These are phyloP conservation scores for Suhomyces atakaporum DNA, from an alignment of 1,139 yeast species.

Conservation along the genomic window DNA sequence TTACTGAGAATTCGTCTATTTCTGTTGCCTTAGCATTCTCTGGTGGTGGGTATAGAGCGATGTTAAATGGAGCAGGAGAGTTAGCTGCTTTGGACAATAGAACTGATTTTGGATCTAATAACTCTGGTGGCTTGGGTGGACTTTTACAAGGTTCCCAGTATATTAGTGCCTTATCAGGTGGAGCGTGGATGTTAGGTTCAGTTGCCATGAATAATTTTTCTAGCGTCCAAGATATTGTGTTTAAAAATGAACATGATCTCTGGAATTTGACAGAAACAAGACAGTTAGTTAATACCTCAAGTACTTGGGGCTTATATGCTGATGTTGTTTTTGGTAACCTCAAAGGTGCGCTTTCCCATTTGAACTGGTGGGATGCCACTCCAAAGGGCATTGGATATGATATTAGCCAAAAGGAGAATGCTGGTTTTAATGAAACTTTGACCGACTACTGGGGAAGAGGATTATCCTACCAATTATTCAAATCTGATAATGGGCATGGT, in stretches of 20 bases:
- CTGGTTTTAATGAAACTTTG: constrained; percentile 58
- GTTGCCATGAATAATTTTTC: constrained; percentile 38
- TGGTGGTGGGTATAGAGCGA: constrained; percentile 93
- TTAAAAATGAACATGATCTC: constrained; percentile 27
- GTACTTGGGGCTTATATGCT: constrained; percentile 23
- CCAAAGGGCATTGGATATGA: constrained; percentile 31
- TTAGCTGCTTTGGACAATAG: constrained; percentile 78
- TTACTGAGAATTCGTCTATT: constrained; percentile 40
- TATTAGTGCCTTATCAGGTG: constrained; percentile 43
- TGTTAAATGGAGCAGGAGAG: constrained; percentile 89
- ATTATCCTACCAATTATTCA: constrained; percentile 41
- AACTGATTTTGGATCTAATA: constrained; percentile 52
- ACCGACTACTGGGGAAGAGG: constrained; percentile 62
- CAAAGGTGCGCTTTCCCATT: constrained; percentile 29
- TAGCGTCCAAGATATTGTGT: constrained; percentile 36
- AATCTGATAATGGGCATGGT: constrained; percentile 26
- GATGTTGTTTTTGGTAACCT: constrained; percentile 28
- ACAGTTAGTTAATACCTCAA: constrained; percentile 30
- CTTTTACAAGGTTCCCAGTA: constrained; percentile 41
- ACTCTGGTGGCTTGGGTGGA: constrained; percentile 39
- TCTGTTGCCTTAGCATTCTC: constrained; percentile 75
- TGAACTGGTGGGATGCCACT: constrained; percentile 31
- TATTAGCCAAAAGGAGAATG: constrained; percentile 30
- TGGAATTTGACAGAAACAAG: constrained; percentile 40
- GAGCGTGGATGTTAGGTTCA: constrained; percentile 41